A percentile compares a stretch with the other conserved stretches of the same genome.
These are phyloP conservation scores for Chlorella variabilis DNA, from an alignment of 163 green algal species.

Conservation along the genomic window DNA sequence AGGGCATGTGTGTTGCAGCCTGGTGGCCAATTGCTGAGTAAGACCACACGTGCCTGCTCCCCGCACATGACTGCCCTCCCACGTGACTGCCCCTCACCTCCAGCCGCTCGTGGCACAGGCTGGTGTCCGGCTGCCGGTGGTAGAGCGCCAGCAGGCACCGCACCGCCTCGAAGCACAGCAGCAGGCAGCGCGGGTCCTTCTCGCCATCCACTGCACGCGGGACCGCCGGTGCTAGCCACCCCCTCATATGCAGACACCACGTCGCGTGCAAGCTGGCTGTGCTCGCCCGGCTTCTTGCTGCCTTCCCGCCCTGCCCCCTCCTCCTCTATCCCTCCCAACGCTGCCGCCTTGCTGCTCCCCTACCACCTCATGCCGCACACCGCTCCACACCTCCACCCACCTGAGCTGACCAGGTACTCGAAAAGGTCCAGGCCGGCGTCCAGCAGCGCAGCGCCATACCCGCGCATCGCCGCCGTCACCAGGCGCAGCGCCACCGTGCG, in stretches of 20 bases:
- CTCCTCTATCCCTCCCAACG: too few species aligned
- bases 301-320: too few species aligned
- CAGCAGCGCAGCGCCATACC: slow-evolving; percentile 39
- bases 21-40: too few species aligned
- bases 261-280: neutral
- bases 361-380: too few species aligned
- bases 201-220: slow-evolving; percentile 83
- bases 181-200: slow-evolving; percentile 90
- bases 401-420: slow-evolving; percentile 51
- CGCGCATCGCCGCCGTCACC: slow-evolving; percentile 34
- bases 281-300: too few species aligned
- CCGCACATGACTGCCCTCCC: too few species aligned
- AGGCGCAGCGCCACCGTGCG: slow-evolving; percentile 52
- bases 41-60: too few species aligned
- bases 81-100: too few species aligned
- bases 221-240: too few species aligned
- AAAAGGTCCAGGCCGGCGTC: slow-evolving; percentile 59
- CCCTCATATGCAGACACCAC: too few species aligned
- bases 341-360: too few species aligned
- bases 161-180: slow-evolving; percentile 72
- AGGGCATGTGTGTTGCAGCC: too few species aligned
- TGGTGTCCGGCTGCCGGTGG: slow-evolving; percentile 28
- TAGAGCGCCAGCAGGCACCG: slow-evolving; percentile 59
- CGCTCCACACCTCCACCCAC: slow-evolving; percentile 10
- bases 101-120: slow-evolving; percentile 45